Percentiles rank a stretch among this genome's conserved stretches.
phyloP scores from a whole-genome alignment of 306 rosid species.

The Lupinus albus region DNA sequence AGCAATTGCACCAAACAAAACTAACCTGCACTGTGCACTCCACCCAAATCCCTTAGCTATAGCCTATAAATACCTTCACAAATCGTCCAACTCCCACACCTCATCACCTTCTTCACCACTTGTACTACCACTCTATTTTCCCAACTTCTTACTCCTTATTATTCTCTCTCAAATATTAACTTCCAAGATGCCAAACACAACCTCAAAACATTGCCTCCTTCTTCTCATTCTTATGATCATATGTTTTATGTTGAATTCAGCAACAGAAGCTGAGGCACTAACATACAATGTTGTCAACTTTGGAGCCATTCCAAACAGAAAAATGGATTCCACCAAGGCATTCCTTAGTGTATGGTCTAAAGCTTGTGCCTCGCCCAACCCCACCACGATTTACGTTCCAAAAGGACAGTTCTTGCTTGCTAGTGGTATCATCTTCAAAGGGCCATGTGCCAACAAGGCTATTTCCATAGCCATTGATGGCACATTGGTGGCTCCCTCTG shows the following conservation, averaged over 20 bases:
- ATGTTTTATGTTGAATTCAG: neutral
- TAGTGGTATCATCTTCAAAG: conserved; percentile 14
- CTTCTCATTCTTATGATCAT: neutral
- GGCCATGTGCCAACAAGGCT: conserved; percentile 41
- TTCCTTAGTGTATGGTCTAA: conserved; percentile 53
- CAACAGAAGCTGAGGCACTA: neutral
- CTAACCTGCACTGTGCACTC: neutral
- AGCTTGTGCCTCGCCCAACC: conserved; percentile 44
- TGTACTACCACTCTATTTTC: conserved; percentile 21
- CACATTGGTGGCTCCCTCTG: conserved; percentile 51
- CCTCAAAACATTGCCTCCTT: neutral
- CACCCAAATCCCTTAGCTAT: conserved; percentile 3
- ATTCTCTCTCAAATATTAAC: neutral
- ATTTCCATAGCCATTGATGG: conserved; percentile 52
- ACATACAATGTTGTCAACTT: conserved; percentile 47
- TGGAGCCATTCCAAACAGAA: conserved; percentile 57
- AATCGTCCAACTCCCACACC: conserved; percentile 34
- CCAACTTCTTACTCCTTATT: neutral
- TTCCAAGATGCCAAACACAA: conserved; percentile 14
- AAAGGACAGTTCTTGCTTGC: conserved; percentile 49
- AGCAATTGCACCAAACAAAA: neutral
- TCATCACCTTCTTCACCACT: conserved; percentile 34
- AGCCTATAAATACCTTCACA: conserved; percentile 36
- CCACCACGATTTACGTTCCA: conserved; percentile 45
- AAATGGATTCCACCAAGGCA: conserved; percentile 54